Base-by-base conservation (phyloP, 257 asterid species). In the Scutellaria minor region DNA sequence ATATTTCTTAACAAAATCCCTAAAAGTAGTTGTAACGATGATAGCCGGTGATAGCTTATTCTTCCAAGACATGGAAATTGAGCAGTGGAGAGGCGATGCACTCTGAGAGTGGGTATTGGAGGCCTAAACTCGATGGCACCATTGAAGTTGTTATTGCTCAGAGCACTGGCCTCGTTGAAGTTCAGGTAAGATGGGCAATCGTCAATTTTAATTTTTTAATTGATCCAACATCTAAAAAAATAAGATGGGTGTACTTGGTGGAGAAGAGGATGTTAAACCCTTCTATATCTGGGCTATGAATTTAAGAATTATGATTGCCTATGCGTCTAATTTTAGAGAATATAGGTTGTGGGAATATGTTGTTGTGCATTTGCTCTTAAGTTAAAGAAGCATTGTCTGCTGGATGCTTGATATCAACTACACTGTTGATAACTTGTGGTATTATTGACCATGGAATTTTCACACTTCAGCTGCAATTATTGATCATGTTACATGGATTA, bases 81-180 rank as follows among this genome's bases (percentile, higher is more conserved):
- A 75, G 72, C 55, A 78, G 85, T 39, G 90, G 86, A 20, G 89
- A 87, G 60, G 85, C 90, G 4, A 89, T 89, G 96, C 96, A 90
- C 80, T 68, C 89, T 0, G 96, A 90, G 83, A 88, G 86, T 39
- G 96, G 96, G 15, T 90, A 70, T 45, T 88, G 92, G 90, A 76
- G 89, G 47, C 90, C 90, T 6, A 88, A 90, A 68, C 78, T 66
- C 20, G 95, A 87, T 12, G 96, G 95, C 0, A 72, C 88, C 7
- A 80, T 90, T 57, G 92, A 88, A 76, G 88, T 86, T 45, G 92
- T 88, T 44, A 80, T 90, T 50, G 92, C 96, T 18, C 96, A 90
- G 80, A 90, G 96, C 86, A 90, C 92, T 20, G 96, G 89, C 45
- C 82, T 90, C 1, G 95, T 79, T 62, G 96, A 90, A 82, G 92